Conservation (phyloP, 164 flowering plant genomes). For the Kingdonia uniflora region DNA sequence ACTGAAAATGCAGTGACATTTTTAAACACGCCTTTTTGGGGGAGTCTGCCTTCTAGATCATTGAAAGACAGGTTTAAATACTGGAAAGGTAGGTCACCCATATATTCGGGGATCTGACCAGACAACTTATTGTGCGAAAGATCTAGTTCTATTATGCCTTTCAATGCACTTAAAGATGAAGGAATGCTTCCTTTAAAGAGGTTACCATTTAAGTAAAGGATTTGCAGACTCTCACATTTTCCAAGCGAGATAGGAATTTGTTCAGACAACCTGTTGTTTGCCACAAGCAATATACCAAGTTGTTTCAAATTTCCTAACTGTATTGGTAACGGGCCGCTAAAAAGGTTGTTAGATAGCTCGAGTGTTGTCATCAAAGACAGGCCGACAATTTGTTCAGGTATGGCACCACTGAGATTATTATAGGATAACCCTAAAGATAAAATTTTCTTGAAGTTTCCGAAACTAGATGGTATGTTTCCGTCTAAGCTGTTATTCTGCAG, state of each 20-base stretch:
- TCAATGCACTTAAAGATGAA: neutral
- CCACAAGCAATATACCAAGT: constrained; percentile 3
- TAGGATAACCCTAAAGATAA: neutral
- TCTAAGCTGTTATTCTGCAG: neutral
- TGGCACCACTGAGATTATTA: neutral
- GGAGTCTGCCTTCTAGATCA: constrained; percentile 14
- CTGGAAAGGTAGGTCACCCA: neutral
- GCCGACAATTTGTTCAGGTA: neutral
- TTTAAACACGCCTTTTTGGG: constrained; percentile 6
- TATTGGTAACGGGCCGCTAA: neutral
- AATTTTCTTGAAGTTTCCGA: neutral
- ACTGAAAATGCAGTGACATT: constrained; percentile 8
- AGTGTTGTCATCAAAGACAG: neutral
- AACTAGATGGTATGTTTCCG: too few species aligned
- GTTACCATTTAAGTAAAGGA: constrained; percentile 5
- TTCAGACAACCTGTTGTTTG: constrained; percentile 19
- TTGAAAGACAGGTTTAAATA: constrained; percentile 7
- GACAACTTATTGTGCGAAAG: constrained; percentile 12
- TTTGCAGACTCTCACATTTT: constrained; percentile 3
- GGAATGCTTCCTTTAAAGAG: constrained; percentile 10
- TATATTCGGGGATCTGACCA: constrained; percentile 6
- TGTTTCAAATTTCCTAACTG: neutral
- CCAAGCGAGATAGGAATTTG: constrained; percentile 22
- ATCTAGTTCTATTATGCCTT: neutral
- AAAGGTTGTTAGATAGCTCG: neutral